Base-by-base conservation (phyloP, 106 monocot species). In the Dendrobium nobile region DNA sequence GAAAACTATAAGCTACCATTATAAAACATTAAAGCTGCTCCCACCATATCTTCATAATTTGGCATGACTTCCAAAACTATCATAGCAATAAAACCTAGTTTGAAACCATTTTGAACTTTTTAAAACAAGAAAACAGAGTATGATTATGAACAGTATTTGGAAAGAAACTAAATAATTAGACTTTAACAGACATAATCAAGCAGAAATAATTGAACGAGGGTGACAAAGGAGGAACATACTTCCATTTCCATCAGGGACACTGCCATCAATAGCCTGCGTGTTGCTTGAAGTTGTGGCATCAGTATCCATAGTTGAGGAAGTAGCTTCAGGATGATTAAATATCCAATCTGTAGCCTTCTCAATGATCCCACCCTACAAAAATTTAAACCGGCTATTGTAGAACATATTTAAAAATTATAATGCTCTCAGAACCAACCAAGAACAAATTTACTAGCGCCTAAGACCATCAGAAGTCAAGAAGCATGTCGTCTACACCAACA, bases 321-420 rank as follows among this genome's bases (percentile, higher is more conserved):
- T 44, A 74, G 78, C 88, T 84, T 92, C 88, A 10, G 94, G 95
- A 72, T 95, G 80, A 82, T 80, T 98, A 83, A 98, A 95, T 88
- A 98, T 98, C 97, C 97, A 98, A 61, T 98, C 97, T 26, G 95
- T 92, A 44, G 97, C 97, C 75, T 83, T 89, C 81, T 95, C 97
- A 55, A 98, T 87, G 72, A 88, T 89, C 67, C 97, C 97, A 77
- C 89, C 94, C 97, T 98, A 77, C 51, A 44, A 77, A 75, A 80
- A 48, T 17, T 31, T 15, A 75, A 77, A 76, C 54, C 45, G 51
- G 18, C 54, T 47, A 75, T 41, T 22, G 2, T 28, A 64, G 11
- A 40, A 76, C 45, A 17, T 40, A 59, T 10, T 28, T 76, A 15
- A 54, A 48, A 22, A 37, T 37, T 37, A 68, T 10, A 31, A 68